Evolutionary conservation across 192 early-diverging fungal genomes (phyloP).

Genomic region (Globomyces pollinis-pini): DNA sequence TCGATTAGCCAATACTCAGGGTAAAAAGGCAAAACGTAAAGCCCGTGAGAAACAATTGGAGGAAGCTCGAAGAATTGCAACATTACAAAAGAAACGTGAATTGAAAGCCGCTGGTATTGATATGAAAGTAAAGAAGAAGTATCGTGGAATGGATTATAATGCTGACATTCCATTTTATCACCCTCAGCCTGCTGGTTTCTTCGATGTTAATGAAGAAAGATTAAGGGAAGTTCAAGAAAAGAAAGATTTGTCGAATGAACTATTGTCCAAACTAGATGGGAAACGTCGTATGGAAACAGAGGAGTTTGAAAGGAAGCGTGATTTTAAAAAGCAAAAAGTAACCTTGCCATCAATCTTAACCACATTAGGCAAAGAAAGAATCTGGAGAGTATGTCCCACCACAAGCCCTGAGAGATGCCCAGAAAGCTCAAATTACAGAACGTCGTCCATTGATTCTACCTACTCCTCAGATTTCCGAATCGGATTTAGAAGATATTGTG

Average conservation of each 20-base stretch:
- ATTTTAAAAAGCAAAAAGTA: slow-evolving; percentile 64
- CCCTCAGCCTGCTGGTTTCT: slow-evolving; percentile 80
- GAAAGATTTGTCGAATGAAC: slow-evolving; percentile 53
- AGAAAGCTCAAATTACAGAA: slow-evolving; percentile 47
- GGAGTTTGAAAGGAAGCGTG: slow-evolving; percentile 71
- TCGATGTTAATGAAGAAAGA: slow-evolving; percentile 83
- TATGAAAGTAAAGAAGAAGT: slow-evolving; percentile 48
- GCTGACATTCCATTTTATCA: slow-evolving; percentile 94
- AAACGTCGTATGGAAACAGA: slow-evolving; percentile 78
- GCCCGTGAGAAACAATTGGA: slow-evolving; percentile 96
- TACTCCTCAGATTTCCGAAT: slow-evolving; percentile 82
- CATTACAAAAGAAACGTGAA: slow-evolving; percentile 90
- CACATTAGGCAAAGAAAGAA: slow-evolving; percentile 37
- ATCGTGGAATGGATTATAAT: slow-evolving; percentile 80
- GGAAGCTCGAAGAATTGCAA: slow-evolving; percentile 82
- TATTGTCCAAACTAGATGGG: slow-evolving; percentile 74
- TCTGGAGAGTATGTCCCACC: slow-evolving; percentile 59
- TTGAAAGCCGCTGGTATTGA: slow-evolving; percentile 98
- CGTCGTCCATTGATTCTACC: slow-evolving; percentile 77
- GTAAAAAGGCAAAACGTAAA: slow-evolving; percentile 98
- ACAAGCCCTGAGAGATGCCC: slow-evolving; percentile 54
- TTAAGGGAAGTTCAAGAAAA: slow-evolving; percentile 52
- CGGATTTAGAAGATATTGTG: slow-evolving; percentile 84
- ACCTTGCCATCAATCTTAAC: too few relatives aligned
- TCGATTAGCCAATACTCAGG: slow-evolving; percentile 97